A percentile compares a stretch with the other conserved stretches of the same genome.
phyloP scores from a whole-genome alignment of 1,139 yeast species.

The Sugiyamaella novakii region DNA sequence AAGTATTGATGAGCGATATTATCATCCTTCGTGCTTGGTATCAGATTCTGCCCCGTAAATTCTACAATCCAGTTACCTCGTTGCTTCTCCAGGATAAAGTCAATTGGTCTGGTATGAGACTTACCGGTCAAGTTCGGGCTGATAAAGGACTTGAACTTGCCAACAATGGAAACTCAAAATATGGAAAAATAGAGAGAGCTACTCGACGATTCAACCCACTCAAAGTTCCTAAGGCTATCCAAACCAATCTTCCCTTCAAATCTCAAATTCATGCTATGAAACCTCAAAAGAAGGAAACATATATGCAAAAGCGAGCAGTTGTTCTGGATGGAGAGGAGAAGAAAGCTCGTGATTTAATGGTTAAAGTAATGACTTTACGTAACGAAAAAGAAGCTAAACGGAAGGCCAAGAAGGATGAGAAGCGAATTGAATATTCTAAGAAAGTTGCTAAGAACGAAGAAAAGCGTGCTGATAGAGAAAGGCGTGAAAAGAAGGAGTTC shows the following conservation, averaged over 20 bases:
- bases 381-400: constrained; percentile 85
- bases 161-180: constrained; percentile 58
- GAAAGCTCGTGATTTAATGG: constrained; percentile 88
- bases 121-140: constrained; percentile 91
- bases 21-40: constrained; percentile 95
- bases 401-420: constrained; percentile 70
- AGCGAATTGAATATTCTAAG: constrained; percentile 74
- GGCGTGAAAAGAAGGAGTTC: constrained; percentile 82
- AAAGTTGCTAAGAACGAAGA: constrained; percentile 75
- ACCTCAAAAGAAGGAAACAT: constrained; percentile 82
- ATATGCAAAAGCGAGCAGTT: constrained; percentile 90
- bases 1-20: constrained; percentile 85
- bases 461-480: constrained; percentile 69
- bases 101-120: constrained; percentile 95
- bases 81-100: constrained; percentile 70
- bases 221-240: constrained; percentile 78
- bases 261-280: constrained; percentile 78
- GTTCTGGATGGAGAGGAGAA: constrained; percentile 90
- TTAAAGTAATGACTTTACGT: constrained; percentile 79
- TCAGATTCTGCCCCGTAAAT: constrained; percentile 85
- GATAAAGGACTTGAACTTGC: constrained; percentile 70
- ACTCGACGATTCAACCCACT: constrained; percentile 86
- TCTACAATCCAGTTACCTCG: constrained; percentile 96
- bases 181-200: constrained; percentile 80
- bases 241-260: constrained; percentile 80